These are phyloP conservation scores for Cladosporium phlei DNA, from an alignment of 2,329 filamentous ascomycete genomes.

Conservation along the genomic window DNA sequence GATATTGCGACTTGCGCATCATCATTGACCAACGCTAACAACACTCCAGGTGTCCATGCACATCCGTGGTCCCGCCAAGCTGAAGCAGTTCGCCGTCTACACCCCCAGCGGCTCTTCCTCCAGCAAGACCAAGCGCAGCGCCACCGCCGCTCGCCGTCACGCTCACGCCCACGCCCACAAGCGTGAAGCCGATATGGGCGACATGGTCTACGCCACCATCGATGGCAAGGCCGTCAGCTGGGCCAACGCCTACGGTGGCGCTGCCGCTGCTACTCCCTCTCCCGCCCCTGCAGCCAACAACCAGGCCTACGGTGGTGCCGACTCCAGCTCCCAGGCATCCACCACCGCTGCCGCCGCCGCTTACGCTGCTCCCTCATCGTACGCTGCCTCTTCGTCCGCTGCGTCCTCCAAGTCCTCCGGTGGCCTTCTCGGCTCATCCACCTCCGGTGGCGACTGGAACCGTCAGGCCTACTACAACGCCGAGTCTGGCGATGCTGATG, in stretches of 20 bases:
- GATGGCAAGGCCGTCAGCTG: conserved; percentile 55
- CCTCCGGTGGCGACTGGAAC: conserved; percentile 28
- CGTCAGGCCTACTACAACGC: conserved; percentile 35
- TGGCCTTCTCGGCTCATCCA: conserved; percentile 15
- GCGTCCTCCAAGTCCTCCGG: conserved; percentile 17
- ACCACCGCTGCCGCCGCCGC: conserved; percentile 10
- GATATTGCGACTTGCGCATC: background rate
- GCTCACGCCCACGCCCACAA: conserved; percentile 48
- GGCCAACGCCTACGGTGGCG: conserved; percentile 52
- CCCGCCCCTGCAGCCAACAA: conserved; percentile 16
- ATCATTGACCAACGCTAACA: conserved; percentile 1
- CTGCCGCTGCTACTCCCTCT: conserved; percentile 22
- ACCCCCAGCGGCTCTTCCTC: conserved; percentile 38
- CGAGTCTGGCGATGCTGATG: conserved; percentile 40
- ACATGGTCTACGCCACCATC: conserved; percentile 54
- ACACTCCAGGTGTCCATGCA: conserved; percentile 62
- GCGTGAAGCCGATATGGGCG: conserved; percentile 43
- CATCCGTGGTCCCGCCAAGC: conserved; percentile 63
- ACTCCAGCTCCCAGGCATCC: conserved; percentile 8
- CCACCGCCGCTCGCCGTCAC: conserved; percentile 34
- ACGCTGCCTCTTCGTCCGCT: conserved; percentile 7
- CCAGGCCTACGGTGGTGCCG: conserved; percentile 10
- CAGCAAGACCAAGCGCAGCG: conserved; percentile 29
- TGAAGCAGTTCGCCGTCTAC: conserved; percentile 68
- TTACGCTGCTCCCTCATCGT: conserved; percentile 15